These are phyloP conservation scores for Prunus padus DNA, from an alignment of 306 rosid species.

Conservation along the genomic window DNA sequence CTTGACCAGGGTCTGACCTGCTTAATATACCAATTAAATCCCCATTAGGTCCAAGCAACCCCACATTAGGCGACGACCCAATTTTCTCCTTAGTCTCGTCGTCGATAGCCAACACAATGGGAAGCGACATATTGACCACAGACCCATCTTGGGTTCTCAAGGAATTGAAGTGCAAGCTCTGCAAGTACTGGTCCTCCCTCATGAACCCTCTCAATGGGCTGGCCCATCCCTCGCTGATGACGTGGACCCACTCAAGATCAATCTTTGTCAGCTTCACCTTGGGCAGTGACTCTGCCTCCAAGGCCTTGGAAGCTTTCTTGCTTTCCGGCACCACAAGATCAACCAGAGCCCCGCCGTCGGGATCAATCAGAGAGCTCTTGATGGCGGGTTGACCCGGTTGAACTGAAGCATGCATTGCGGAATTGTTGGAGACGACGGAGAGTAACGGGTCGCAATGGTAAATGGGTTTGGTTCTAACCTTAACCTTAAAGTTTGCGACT, in stretches of 20 bases:
- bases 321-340: slow-evolving; percentile 73
- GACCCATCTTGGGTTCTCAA: slow-evolving; percentile 62
- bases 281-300: slow-evolving; percentile 64
- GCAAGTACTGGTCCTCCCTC: slow-evolving; percentile 89
- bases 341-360: slow-evolving; percentile 78
- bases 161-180: slow-evolving; percentile 88
- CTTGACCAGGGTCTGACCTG: slow-evolving; percentile 45
- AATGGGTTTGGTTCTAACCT: slow-evolving; percentile 41
- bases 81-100: slow-evolving; percentile 60
- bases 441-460: slow-evolving; percentile 40
- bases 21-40: slow-evolving; percentile 69
- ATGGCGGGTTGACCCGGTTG: slow-evolving; percentile 21
- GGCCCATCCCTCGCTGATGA: slow-evolving; percentile 92
- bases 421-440: neutral
- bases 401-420: slow-evolving; percentile 43
- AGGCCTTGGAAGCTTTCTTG: slow-evolving; percentile 36
- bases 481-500: slow-evolving; percentile 2
- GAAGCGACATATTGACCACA: slow-evolving; percentile 87
- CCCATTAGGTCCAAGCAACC: slow-evolving; percentile 68
- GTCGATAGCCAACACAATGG: slow-evolving; percentile 86
- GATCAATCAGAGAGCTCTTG: slow-evolving; percentile 83
- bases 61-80: slow-evolving; percentile 58
- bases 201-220: slow-evolving; percentile 91
- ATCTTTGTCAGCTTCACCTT: slow-evolving; percentile 55
- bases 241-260: slow-evolving; percentile 95